Base-by-base conservation (phyloP, 352 stramenopile genomes). In the Phytopythium helicoides region DNA sequence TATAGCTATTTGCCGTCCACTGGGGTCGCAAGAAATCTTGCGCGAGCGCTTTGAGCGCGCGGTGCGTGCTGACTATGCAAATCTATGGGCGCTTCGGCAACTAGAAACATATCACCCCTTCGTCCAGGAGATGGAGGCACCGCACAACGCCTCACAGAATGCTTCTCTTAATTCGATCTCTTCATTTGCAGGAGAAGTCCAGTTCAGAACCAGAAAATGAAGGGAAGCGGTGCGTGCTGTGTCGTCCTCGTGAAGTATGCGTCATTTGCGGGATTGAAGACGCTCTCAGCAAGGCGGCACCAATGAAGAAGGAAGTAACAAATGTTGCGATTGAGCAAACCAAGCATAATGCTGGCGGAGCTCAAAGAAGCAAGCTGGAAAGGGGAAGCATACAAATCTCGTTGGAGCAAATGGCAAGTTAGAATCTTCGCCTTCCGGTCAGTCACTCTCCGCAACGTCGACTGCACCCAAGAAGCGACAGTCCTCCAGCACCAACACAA, bases 91-190 rank as follows among this genome's bases (percentile, higher is more conserved):
- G 2, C 54, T 93, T 3, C 35, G 80, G 36, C 80, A 93, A 44
- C 55, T 89, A 23, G 78, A 85, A 36, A 87, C 80, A 3, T 92
- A 82, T 48, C 80, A 89, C 25, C 53, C 71, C 45, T 89, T 78
- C 48, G 52, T 74, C 11, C 39, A 54, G 15, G 58, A 71, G 14
- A 18, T 51, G 10, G 45, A 51, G 18, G 15, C 45, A 21, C n/a
- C 10, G 16, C 44, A 35, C 3, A 9, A 49, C 6, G 22, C 21
- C 11, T 6, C 25, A 10, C 8, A 33, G 28, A 12, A 11, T 19
- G 21, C 22, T 14, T 47, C 21, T 25, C 37, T 33, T 0, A n/a
- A 51, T n/a, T n/a, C 28, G n/a, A 15, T 51, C 3, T 10, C 26
- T 19, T 26, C 45, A 12, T 51, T 40, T 19, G 18, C 28, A n/a